Evolutionary conservation across 805 yeast genomes (phyloP), one percentile per base, ranked within the genome.

Genomic region (Myxozyma neotropica): DNA sequence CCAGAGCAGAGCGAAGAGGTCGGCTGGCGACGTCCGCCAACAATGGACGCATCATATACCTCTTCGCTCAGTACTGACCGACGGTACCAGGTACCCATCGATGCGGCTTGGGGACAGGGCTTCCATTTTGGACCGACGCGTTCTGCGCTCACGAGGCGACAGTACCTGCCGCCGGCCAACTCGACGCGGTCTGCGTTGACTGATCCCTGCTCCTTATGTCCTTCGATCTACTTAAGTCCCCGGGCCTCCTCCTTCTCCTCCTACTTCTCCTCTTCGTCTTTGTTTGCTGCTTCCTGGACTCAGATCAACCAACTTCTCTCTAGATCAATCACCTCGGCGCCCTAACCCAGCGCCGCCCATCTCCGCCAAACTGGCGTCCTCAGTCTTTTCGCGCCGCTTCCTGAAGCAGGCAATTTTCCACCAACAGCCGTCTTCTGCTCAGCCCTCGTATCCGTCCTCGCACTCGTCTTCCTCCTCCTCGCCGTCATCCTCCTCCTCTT

Each of bases 321-420:
- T 10, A 31, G 23, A 38, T 26, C 15, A 15, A 15, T 24, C 24
- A 47, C 7, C 8, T 13, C 19, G 48, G 46, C 58, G 58, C 52
- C 53, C 53, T 47, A 38, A 27, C 52, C 58, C 57, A 23, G 38
- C 33, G 35, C 44, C 6, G 24, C 15, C 43, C 33, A 40, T 19
- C 49, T 10, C 24, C 51, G 33, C 44, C 58, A 44, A 17, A 12
- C 57, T 49, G 63, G 57, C 61, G 57, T 52, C 64, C 29, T 52
- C 61, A 13, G 57, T 60, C 44, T 57, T 57, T 33, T 60, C 64
- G 40, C 64, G 64, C 59, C 64, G 44, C 50, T 47, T 49, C 45
- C 61, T 53, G 17, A 60, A 60, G 64, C 62, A 57, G 59, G 58
- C 61, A 13, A 40, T 60, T 35, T 50, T 53, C 53, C 64, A 60